Evolutionary conservation across 2,329 filamentous ascomycete species (phyloP), one percentile per base, ranked within the genome.

Genomic region (Xylariaceae sp.): DNA sequence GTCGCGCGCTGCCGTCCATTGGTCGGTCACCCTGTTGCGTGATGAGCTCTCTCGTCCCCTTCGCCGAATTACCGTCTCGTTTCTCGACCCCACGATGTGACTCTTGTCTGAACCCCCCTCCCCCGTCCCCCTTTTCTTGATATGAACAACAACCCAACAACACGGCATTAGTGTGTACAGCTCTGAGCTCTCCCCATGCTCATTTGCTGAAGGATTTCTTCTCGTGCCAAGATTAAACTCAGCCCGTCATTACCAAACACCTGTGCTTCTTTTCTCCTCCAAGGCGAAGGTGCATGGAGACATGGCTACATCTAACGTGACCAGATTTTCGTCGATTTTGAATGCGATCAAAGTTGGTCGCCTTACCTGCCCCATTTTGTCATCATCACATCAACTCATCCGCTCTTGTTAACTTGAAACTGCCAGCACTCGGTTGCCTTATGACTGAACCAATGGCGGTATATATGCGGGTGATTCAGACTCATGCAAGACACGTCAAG

Each of bases 161-260:
- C 65, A 69, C 65, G 76, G 76, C 77, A 80, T 79, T 75, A 74
- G 77, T 80, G 78, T 80, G 78, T 80, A 80, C 75, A 78, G 76
- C 76, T 73, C 72, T 73, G 72, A 73, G 72, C 72, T 69, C 67
- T 67, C 61, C 17, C 75, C 68, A 76, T 77, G 74, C 71, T 73
- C 72, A 71, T 71, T 60, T 75, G 75, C 75, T 78, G 74, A 77
- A 78, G 76, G 76, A 74, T 73, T 76, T 71, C 68, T 75, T 77
- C 72, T 78, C 77, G 77, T 80, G 77, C 77, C 77, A 73, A 80
- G 76, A 80, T 71, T 65, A 72, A 70, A 54, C 61, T 11, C 2
- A 65, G 72, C 71, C 76, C 69, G 69, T 76, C 77, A 86, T 86
- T 86, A 87, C 84, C 84, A 87, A 87, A 84, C 83, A 85, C 80